A percentile compares a stretch with the other conserved stretches of the same genome.
These are phyloP conservation scores for Colletotrichum orbiculare DNA, from an alignment of 2,329 filamentous ascomycete genomes.

Conservation along the genomic window DNA sequence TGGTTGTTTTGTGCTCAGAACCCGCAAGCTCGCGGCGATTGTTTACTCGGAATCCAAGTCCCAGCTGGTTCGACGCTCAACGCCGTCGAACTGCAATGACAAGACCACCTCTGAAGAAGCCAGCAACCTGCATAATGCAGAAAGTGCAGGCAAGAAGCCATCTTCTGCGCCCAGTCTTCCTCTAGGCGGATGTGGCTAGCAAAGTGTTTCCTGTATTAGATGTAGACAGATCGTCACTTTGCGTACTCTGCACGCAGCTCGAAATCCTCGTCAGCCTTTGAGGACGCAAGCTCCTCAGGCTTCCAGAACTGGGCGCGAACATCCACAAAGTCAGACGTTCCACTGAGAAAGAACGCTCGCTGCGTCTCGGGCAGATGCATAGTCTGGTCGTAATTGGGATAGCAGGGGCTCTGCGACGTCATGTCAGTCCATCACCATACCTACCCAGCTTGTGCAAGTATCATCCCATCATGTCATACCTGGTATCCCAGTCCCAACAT, in stretches of 20 bases:
- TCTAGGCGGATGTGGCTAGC: too few relatives aligned
- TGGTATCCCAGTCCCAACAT: constrained; percentile 56
- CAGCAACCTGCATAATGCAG: too few relatives aligned
- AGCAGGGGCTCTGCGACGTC: neutral
- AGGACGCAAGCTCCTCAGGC: neutral
- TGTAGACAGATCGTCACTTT: neutral
- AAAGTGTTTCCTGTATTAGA: too few relatives aligned
- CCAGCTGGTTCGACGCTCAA: too few relatives aligned
- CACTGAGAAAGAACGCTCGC: constrained; percentile 1
- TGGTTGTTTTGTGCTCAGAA: too few relatives aligned
- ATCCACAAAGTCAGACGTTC: neutral
- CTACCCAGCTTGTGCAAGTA: neutral
- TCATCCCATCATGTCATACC: neutral
- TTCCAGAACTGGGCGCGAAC: constrained; percentile 12
- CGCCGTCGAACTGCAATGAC: too few relatives aligned
- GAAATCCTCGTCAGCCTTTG: constrained; percentile 8
- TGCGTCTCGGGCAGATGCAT: constrained; percentile 15
- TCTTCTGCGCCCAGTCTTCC: too few relatives aligned
- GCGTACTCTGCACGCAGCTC: constrained; percentile 7
- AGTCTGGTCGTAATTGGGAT: constrained; percentile 11
- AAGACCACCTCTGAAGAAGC: too few relatives aligned
- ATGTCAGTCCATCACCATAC: neutral
- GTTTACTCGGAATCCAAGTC: too few relatives aligned
- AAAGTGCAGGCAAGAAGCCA: too few relatives aligned
- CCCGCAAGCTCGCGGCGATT: too few relatives aligned